Evolutionary conservation across 2,329 filamentous ascomycete species (phyloP).

Genomic region (Colletotrichum cordylinicola): DNA sequence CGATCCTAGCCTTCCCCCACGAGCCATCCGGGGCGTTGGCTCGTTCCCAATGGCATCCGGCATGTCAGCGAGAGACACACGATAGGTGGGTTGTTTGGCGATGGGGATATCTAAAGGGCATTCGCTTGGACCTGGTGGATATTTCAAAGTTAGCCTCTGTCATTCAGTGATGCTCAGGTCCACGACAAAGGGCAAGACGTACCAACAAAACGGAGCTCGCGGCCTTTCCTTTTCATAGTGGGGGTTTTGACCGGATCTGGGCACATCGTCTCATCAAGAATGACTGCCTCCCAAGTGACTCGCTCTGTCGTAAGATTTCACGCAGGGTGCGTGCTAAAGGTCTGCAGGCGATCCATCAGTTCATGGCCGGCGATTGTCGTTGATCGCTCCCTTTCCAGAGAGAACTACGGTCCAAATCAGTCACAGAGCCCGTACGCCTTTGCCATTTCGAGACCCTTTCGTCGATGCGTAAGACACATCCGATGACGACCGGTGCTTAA

Average conservation of each 20-base stretch:
- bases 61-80: background rate
- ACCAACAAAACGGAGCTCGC: background rate
- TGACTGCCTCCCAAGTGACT: background rate
- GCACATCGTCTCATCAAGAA: background rate
- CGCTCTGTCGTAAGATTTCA: background rate
- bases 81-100: background rate
- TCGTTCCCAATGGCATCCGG: background rate
- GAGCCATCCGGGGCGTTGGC: background rate
- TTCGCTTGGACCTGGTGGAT: background rate
- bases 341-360: background rate
- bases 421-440: background rate
- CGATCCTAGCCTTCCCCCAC: background rate
- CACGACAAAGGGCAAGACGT: background rate
- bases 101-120: background rate
- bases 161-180: background rate
- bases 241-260: background rate
- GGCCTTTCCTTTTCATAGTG: background rate
- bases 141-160: background rate
- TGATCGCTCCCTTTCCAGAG: background rate
- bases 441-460: background rate
- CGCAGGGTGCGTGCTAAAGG: background rate
- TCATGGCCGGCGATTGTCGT: background rate
- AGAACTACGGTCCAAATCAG: background rate
- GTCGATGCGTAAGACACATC: background rate
- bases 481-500: background rate